phyloP scores from a whole-genome alignment of 2,329 filamentous ascomycete species.

The Cordyceps cateniannulata region DNA sequence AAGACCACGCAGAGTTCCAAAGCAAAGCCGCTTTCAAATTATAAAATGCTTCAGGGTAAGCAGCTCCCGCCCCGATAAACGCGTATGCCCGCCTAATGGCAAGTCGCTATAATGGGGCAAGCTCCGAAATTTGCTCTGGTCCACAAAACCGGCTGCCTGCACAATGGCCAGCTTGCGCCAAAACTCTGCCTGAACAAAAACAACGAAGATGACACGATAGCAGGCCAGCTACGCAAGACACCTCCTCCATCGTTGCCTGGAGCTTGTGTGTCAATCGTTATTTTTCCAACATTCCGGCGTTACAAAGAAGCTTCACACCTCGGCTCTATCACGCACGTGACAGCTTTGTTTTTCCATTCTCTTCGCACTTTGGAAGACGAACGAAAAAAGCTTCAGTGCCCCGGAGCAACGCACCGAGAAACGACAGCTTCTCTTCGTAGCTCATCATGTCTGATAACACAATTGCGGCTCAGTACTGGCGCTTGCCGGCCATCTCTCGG shows the following conservation, averaged over 20 bases:
- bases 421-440: constrained; percentile 12
- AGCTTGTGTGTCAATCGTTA: constrained; percentile 10
- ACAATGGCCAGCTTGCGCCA: constrained; percentile 4
- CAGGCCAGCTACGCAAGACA: constrained; percentile 12
- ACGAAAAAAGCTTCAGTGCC: not conserved
- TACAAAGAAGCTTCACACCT: constrained; percentile 1
- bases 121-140: constrained; percentile 6
- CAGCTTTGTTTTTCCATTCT: constrained; percentile 13
- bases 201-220: constrained; percentile 15
- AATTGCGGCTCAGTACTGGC: constrained; percentile 30
- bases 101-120: constrained; percentile 1
- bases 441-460: constrained; percentile 13
- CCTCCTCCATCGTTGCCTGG: constrained; percentile 14
- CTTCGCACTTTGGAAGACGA: constrained; percentile 10
- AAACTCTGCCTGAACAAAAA: constrained; percentile 12
- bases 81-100: constrained; percentile 3
- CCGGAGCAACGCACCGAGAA: not conserved
- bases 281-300: constrained; percentile 10
- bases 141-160: constrained; percentile 11
- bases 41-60: not conserved
- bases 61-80: constrained; percentile 4
- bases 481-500: constrained; percentile 36
- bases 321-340: constrained; percentile 10
- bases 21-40: not conserved
- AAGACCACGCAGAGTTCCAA: no score